Evolutionary conservation across 2,329 filamentous ascomycete species (phyloP).

Genomic region (Ophiostoma sp.): DNA sequence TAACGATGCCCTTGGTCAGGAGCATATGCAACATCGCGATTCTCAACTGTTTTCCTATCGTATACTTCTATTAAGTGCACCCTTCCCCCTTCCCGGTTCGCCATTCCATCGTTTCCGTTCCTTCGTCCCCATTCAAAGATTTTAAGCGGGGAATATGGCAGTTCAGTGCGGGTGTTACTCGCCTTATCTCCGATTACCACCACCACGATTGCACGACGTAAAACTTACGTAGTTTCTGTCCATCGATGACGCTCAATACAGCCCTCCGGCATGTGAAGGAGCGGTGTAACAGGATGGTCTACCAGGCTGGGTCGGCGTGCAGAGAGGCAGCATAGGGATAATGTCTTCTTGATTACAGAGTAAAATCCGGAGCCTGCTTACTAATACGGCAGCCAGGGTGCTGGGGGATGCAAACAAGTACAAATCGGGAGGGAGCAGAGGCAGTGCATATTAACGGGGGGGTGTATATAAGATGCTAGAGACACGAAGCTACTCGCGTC

Average conservation of each 20-base stretch:
- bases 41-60: not conserved
- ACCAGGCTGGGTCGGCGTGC: not conserved
- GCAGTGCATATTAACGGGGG: not conserved
- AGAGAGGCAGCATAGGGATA: not conserved
- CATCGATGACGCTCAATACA: not conserved
- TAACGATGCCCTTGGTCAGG: not conserved
- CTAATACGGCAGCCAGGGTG: not conserved
- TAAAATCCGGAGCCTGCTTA: not conserved
- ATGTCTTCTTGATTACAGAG: not conserved
- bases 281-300: too few relatives aligned
- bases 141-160: not conserved
- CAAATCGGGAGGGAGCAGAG: not conserved
- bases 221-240: not conserved
- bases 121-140: not conserved
- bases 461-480: not conserved
- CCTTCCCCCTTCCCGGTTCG: too few relatives aligned
- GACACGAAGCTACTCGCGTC: too few relatives aligned
- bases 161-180: not conserved
- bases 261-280: not conserved
- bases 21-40: not conserved
- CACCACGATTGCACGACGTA: not conserved
- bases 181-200: slow-evolving; percentile 6
- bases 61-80: too few relatives aligned
- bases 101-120: too few relatives aligned
- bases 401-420: not conserved